Evolutionary conservation across 805 yeast species (phyloP).

Genomic region (Wickerhamiella nectarea): DNA sequence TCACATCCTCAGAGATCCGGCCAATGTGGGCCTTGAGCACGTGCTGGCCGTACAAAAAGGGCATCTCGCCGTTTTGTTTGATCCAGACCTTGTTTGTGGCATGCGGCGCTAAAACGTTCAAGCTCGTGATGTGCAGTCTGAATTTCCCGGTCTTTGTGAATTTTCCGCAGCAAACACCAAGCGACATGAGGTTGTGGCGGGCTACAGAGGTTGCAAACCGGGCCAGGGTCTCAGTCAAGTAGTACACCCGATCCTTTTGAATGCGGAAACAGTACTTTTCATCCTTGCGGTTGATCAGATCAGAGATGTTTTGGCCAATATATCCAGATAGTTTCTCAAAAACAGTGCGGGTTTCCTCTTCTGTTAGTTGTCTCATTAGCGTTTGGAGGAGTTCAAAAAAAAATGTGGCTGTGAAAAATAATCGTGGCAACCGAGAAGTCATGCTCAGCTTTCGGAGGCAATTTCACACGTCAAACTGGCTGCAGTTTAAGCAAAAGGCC

Average conservation of each 20-base stretch:
- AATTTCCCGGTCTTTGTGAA: constrained; percentile 97
- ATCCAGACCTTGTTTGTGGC: constrained; percentile 95
- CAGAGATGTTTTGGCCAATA: constrained; percentile 89
- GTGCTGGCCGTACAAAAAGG: constrained; percentile 90
- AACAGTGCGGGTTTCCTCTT: constrained; percentile 90
- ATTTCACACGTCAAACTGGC: constrained; percentile 10
- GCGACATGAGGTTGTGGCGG: constrained; percentile 77
- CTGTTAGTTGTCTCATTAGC: constrained; percentile 84
- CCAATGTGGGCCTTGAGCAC: constrained; percentile 94
- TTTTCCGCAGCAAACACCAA: constrained; percentile 89
- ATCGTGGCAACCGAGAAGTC: not conserved
- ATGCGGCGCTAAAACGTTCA: constrained; percentile 66
- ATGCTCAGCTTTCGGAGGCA: not conserved
- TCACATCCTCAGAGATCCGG: constrained; percentile 91
- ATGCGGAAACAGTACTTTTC: constrained; percentile 90
- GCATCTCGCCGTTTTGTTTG: constrained; percentile 97
- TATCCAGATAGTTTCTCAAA: constrained; percentile 94
- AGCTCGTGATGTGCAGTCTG: constrained; percentile 84
- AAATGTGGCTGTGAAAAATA: not conserved
- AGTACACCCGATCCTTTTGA: constrained; percentile 93
- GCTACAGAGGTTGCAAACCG: constrained; percentile 83
- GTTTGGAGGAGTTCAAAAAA: not conserved
- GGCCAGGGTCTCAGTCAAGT: constrained; percentile 65
- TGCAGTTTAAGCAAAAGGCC: constrained; percentile 12
- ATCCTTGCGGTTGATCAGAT: constrained; percentile 64